A percentile compares a stretch with the other conserved stretches of the same genome.
phyloP scores from a whole-genome alignment of 495 filamentous ascomycete species.

The Rusavskia elegans region DNA sequence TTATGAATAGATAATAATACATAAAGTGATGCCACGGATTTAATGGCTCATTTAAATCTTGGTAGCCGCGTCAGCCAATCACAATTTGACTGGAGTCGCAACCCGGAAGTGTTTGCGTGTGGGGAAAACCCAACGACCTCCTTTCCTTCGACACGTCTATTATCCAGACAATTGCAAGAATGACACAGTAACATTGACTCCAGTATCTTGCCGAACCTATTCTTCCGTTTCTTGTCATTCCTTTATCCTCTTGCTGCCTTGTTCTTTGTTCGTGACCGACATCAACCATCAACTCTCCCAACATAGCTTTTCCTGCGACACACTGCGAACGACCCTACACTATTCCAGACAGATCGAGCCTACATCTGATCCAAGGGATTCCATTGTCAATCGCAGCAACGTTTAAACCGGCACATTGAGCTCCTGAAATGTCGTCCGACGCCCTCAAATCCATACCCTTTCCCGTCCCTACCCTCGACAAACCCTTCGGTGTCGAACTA shows the following conservation, averaged over 20 bases:
- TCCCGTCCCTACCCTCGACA: slow-evolving; percentile 66
- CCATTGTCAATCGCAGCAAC: neutral
- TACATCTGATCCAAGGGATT: too few relatives aligned
- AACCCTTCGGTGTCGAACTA: slow-evolving; percentile 78
- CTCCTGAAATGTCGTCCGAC: slow-evolving; percentile 22
- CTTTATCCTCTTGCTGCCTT: neutral
- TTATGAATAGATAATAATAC: too few relatives aligned
- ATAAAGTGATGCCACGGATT: neutral
- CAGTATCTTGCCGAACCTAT: too few relatives aligned
- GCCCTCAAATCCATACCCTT: slow-evolving; percentile 47
- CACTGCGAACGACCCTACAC: neutral
- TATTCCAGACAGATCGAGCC: too few relatives aligned
- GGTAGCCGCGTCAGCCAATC: too few relatives aligned
- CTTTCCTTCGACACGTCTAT: neutral
- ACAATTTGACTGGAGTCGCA: too few relatives aligned
- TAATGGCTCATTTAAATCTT: neutral
- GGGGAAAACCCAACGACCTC: too few relatives aligned
- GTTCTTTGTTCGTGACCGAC: neutral
- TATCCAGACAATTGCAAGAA: too few relatives aligned
- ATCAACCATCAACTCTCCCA: neutral
- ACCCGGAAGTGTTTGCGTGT: too few relatives aligned
- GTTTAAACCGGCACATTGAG: neutral
- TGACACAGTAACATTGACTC: too few relatives aligned
- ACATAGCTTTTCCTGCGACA: neutral
- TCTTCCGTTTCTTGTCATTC: neutral